Base-by-base conservation (phyloP, 768 basidiomycete genomes). In the Termitomyces sp. region DNA sequence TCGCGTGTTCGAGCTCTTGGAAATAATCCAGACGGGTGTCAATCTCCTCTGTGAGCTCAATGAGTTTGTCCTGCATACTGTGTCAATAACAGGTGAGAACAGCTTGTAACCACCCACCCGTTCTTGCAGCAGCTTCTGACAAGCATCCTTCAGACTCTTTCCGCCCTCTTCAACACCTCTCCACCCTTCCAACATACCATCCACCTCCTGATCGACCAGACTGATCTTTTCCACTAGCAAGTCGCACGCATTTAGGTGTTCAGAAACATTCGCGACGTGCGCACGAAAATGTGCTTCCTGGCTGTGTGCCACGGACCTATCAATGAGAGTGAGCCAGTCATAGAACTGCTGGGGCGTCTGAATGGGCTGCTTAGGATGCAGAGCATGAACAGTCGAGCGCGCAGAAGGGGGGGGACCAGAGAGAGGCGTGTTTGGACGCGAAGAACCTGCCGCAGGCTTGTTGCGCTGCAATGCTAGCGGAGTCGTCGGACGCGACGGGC, bases 261-360 rank as follows among this genome's bases (percentile, higher is more conserved):
- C 83, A 3, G 84, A 77, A 14, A 98, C 83, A 59, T 82, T 84
- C 12, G 84, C 83, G 20, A 95, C 81, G 70, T 98, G 91, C 0
- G 86, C 85, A 26, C 92, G 81, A 69, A 97, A 98, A 67, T 94
- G 88, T 5, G 92, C 85, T 66, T 98, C 96, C 66, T 98, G 96
- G 58, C 90, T 90, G 65, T 94, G 93, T 8, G 94, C 89, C 37
- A 97, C 92, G 3, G 90, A 89, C 16, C 89, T 80, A 62, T 97
- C 94, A 53, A 99, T 86, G 41, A 90, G 79, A 4, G 92, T 79
- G 70, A 94, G 96, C 88, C 94, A 97, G 73, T 98, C 96, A 68
- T 95, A 93, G 72, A 99, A 96, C 63, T 98, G 94, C 65, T 98
- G 93, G 1, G 94, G 88, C 0, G 94, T 96, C 60, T 88, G 83